These are phyloP conservation scores for Haplosporangium gracile DNA, from an alignment of 192 early-diverging fungal species.

Conservation along the genomic window DNA sequence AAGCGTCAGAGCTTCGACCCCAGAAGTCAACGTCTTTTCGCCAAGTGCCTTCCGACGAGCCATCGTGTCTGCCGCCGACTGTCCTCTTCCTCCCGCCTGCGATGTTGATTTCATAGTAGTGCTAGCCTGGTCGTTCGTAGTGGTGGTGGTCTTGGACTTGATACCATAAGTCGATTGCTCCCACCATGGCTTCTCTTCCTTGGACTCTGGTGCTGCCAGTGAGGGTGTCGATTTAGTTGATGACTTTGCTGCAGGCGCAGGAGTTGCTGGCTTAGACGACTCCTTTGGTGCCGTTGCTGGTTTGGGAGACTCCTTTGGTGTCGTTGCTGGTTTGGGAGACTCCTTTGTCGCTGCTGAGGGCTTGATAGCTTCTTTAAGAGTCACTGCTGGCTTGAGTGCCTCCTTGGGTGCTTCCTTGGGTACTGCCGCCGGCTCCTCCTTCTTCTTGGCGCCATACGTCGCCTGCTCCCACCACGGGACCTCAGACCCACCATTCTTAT, in stretches of 20 bases:
- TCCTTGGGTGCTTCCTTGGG: not conserved
- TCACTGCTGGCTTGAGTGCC: not conserved
- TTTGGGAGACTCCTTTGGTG: not conserved
- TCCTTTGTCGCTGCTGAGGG: not conserved
- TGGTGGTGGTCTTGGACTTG: slow-evolving; percentile 20
- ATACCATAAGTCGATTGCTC: slow-evolving; percentile 51
- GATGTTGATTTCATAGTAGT: not conserved
- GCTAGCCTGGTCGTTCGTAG: not conserved
- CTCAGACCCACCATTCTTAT: slow-evolving; percentile 11
- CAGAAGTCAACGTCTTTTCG: slow-evolving; percentile 12
- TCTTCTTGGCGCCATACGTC: slow-evolving; percentile 42
- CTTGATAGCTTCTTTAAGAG: not conserved
- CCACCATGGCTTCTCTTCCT: slow-evolving; percentile 41
- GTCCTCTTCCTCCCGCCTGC: not conserved
- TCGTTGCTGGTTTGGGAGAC: not conserved
- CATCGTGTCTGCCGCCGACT: slow-evolving; percentile 15
- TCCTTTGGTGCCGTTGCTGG: not conserved
- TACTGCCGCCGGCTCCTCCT: slow-evolving; percentile 12
- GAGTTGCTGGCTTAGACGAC: not conserved
- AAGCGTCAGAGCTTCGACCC: slow-evolving; percentile 36
- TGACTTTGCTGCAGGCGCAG: not conserved
- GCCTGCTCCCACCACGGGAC: slow-evolving; percentile 53
- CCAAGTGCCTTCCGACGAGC: slow-evolving; percentile 27
- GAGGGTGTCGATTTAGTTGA: not conserved
- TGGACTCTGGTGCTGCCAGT: not conserved